Conservation (phyloP, 768 basidiomycete genomes). For the Tephrocybe sp. region DNA sequence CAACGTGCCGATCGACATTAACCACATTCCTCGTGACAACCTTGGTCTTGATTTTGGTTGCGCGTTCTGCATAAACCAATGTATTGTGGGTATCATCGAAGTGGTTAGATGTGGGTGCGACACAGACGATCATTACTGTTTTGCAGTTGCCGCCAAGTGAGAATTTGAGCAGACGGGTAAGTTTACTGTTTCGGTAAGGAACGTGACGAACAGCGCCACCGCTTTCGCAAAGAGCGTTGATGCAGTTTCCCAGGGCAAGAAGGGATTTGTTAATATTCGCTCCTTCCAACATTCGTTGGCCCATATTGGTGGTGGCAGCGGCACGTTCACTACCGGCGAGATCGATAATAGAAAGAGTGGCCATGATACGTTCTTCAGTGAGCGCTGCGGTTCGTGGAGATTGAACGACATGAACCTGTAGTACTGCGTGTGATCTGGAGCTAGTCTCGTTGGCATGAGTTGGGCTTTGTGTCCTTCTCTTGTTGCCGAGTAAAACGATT, state of each 20-base stretch:
- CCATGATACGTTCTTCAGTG: slow-evolving; percentile 79
- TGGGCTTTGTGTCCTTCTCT: slow-evolving; percentile 85
- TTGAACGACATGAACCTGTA: slow-evolving; percentile 92
- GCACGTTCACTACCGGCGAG: slow-evolving; percentile 97
- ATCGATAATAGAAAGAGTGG: slow-evolving; percentile 96
- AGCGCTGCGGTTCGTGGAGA: slow-evolving; percentile 82
- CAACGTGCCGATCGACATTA: slow-evolving; percentile 92
- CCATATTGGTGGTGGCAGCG: slow-evolving; percentile 95
- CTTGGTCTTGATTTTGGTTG: slow-evolving; percentile 97
- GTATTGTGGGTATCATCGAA: slow-evolving; percentile 99
- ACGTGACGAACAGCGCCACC: slow-evolving; percentile 86
- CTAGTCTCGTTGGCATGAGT: slow-evolving; percentile 97
- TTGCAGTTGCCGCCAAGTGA: slow-evolving; percentile 98
- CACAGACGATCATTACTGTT: slow-evolving; percentile 98
- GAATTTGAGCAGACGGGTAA: slow-evolving; percentile 96
- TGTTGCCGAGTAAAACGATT: slow-evolving; percentile 88
- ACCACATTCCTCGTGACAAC: slow-evolving; percentile 94
- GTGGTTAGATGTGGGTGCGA: slow-evolving; percentile 92
- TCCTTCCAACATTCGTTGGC: slow-evolving; percentile 96
- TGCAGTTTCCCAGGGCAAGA: slow-evolving; percentile 95
- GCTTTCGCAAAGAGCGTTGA: slow-evolving; percentile 96
- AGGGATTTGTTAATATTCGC: slow-evolving; percentile 99
- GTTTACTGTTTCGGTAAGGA: slow-evolving; percentile 97
- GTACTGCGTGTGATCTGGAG: slow-evolving; percentile 95
- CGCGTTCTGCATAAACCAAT: slow-evolving; percentile 94